A percentile compares a stretch with the other conserved stretches of the same genome.
Conservation (phyloP, 495 filamentous ascomycete genomes). For the Annulohypoxylon nitens region DNA sequence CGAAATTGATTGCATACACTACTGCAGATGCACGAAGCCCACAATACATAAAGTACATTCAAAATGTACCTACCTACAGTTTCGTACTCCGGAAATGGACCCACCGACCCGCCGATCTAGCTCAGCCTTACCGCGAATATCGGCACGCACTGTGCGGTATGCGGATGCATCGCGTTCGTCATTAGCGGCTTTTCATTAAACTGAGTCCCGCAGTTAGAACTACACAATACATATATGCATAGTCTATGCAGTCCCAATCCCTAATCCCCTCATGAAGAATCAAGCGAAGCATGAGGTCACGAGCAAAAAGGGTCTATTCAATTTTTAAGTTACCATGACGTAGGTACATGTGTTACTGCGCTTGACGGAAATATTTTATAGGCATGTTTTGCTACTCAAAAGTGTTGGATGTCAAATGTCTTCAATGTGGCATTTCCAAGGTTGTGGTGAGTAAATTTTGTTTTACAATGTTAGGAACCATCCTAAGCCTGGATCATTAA, state of each 20-base stretch:
- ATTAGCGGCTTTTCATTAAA: conserved; percentile 44
- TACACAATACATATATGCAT: conserved; percentile 4
- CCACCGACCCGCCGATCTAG: conserved; percentile 41
- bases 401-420: neutral
- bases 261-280: conserved; percentile 28
- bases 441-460: conserved; percentile 1
- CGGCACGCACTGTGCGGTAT: conserved; percentile 36
- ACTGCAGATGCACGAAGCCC: conserved; percentile 8
- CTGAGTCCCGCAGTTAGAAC: conserved; percentile 28
- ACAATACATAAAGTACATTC: conserved; percentile 4
- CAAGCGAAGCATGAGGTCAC: conserved; percentile 17
- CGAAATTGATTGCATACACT: neutral
- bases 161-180: conserved; percentile 39
- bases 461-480: neutral
- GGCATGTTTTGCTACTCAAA: neutral
- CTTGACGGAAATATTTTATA: neutral
- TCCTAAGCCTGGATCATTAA: neutral
- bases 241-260: neutral
- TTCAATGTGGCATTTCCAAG: neutral
- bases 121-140: conserved; percentile 46
- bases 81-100: conserved; percentile 20
- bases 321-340: conserved; percentile 1
- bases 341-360: conserved; percentile 17
- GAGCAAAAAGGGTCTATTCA: neutral
- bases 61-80: neutral